A percentile compares a stretch with the other conserved stretches of the same genome.
Conservation (phyloP, 345 rosid species). For the Cardamine chenopodiifolia region DNA sequence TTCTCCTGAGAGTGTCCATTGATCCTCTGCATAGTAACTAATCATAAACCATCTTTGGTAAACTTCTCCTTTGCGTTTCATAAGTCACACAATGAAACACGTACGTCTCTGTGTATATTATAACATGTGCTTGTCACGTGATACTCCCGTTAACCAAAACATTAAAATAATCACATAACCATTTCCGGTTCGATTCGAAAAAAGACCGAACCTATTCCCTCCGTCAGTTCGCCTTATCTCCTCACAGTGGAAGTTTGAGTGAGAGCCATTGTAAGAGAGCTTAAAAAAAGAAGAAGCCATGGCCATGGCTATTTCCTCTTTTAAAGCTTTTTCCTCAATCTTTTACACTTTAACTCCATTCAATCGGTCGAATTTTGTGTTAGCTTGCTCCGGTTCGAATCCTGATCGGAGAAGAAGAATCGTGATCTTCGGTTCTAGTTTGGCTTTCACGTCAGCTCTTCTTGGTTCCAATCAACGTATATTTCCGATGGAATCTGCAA, state of each 20-base stretch:
- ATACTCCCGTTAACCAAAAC: not conserved
- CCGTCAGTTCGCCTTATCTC: slow-evolving; percentile 24
- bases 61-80: too few species aligned
- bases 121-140: slow-evolving; percentile 4
- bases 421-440: slow-evolving; percentile 50
- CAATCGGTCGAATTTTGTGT: slow-evolving; percentile 3
- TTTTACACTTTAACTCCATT: not conserved
- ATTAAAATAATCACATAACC: not conserved
- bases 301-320: slow-evolving; percentile 28
- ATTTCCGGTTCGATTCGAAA: not conserved
- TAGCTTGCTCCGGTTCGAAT: slow-evolving; percentile 41
- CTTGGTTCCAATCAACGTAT: slow-evolving; percentile 25
- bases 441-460: slow-evolving; percentile 41
- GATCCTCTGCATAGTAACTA: too few species aligned
- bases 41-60: too few species aligned
- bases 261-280: slow-evolving; percentile 15
- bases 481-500: slow-evolving; percentile 43
- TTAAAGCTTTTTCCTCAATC: slow-evolving; percentile 20
- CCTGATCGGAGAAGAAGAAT: slow-evolving; percentile 47
- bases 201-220: not conserved
- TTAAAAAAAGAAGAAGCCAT: slow-evolving; percentile 24
- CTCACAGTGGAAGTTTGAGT: slow-evolving; percentile 17
- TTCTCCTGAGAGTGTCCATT: too few species aligned
- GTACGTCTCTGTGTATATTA: too few species aligned
- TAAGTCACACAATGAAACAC: too few species aligned